These are phyloP conservation scores for Berberis thunbergii DNA, from an alignment of 164 flowering plant genomes.

Conservation along the genomic window DNA sequence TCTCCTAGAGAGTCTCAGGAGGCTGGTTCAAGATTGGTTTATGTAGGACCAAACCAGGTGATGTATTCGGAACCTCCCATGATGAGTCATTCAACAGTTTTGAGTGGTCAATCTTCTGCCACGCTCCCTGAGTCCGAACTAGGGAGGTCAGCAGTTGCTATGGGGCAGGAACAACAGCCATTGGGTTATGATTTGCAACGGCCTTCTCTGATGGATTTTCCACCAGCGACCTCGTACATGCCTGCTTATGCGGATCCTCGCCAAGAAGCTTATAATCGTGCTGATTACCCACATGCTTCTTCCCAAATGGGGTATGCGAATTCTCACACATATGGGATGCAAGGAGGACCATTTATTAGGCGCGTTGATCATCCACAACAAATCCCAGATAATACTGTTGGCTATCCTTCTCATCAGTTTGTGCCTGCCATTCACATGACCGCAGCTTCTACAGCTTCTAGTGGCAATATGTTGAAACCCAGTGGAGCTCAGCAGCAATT, in stretches of 20 bases:
- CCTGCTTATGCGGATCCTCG: slow-evolving; percentile 38
- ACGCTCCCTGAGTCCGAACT: slow-evolving; percentile 30
- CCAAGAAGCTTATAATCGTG: slow-evolving; percentile 26
- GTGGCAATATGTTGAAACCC: slow-evolving; percentile 25
- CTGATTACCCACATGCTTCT: slow-evolving; percentile 32
- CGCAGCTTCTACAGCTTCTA: slow-evolving; percentile 29
- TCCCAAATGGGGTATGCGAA: slow-evolving; percentile 36
- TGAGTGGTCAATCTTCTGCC: slow-evolving; percentile 16
- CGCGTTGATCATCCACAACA: slow-evolving; percentile 29
- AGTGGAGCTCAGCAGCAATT: slow-evolving; percentile 28
- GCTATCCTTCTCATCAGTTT: slow-evolving; percentile 30
- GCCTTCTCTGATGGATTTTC: slow-evolving; percentile 19
- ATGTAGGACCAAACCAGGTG: slow-evolving; percentile 20
- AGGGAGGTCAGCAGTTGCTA: slow-evolving; percentile 34
- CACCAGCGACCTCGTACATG: slow-evolving; percentile 18
- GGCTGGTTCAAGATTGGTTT: slow-evolving; percentile 20
- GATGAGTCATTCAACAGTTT: slow-evolving; percentile 23
- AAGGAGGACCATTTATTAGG: slow-evolving; percentile 22
- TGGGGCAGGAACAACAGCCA: slow-evolving; percentile 18
- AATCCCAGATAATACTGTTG: slow-evolving; percentile 22
- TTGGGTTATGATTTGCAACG: slow-evolving; percentile 24
- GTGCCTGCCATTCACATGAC: slow-evolving; percentile 41
- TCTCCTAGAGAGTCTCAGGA: slow-evolving; percentile 35
- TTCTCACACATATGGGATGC: slow-evolving; percentile 32
- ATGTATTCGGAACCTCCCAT: slow-evolving; percentile 27